phyloP scores from a whole-genome alignment of 768 basidiomycete genomes.

The Chiua virens region DNA sequence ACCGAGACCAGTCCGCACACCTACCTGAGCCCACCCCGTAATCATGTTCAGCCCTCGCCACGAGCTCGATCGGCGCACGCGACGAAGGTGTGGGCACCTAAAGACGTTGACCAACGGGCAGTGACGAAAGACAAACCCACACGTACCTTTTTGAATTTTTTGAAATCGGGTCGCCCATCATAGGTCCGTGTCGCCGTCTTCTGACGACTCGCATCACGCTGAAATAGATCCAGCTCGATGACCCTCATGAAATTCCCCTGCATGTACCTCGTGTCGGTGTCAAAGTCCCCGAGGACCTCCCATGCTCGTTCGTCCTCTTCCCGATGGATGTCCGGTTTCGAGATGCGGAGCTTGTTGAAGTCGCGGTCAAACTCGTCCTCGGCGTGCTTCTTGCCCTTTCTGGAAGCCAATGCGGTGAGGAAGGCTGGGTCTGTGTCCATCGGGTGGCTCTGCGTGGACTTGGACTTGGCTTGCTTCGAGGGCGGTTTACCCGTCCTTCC shows the following conservation, averaged over 20 bases:
- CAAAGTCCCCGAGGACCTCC: conserved; percentile 64
- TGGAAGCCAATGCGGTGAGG: conserved; percentile 72
- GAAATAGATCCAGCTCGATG: conserved; percentile 59
- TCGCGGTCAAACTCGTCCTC: conserved; percentile 78
- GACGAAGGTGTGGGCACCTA: conserved; percentile 30
- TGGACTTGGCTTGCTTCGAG: conserved; percentile 11
- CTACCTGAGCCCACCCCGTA: conserved; percentile 54
- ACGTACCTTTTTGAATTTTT: conserved; percentile 75
- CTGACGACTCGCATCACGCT: conserved; percentile 23
- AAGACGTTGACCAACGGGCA: background rate
- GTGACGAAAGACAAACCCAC: conserved; percentile 7
- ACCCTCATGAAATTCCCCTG: conserved; percentile 83
- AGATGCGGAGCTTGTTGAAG: conserved; percentile 74
- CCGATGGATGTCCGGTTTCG: conserved; percentile 55
- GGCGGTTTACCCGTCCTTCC: background rate
- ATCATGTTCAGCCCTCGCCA: conserved; percentile 51
- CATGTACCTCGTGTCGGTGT: conserved; percentile 51
- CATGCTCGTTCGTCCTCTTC: conserved; percentile 54
- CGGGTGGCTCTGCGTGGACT: background rate
- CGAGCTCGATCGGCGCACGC: conserved; percentile 48
- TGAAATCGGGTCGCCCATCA: conserved; percentile 62
- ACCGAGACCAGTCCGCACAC: conserved; percentile 4
- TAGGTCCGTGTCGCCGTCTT: conserved; percentile 22
- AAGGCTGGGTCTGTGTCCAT: conserved; percentile 67
- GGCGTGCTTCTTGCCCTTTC: conserved; percentile 51